Conservation (phyloP, 306 rosid genomes). For the Mimosa pudica region DNA sequence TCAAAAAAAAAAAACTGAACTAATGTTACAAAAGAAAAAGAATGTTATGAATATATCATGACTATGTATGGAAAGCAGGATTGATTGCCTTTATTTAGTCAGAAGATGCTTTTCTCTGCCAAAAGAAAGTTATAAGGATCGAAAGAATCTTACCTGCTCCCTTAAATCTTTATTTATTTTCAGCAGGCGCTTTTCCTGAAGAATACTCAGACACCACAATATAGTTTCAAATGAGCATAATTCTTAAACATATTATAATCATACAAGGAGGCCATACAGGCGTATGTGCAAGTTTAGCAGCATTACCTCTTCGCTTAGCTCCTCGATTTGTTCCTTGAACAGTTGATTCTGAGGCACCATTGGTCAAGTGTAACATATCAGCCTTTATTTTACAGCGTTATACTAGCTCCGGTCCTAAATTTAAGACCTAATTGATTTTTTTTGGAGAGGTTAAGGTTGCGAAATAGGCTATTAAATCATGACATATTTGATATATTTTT, state of each 20-base stretch:
- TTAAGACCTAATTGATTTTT: too few relatives aligned
- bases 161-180: constrained; percentile 58
- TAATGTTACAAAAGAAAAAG: too few relatives aligned
- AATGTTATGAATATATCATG: neutral
- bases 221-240: neutral
- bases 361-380: constrained; percentile 20
- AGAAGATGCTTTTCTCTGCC: constrained; percentile 6
- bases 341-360: constrained; percentile 55
- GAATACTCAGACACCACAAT: constrained; percentile 14
- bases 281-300: neutral
- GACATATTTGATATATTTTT: too few relatives aligned
- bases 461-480: too few relatives aligned
- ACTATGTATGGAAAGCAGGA: neutral
- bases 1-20: too few relatives aligned
- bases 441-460: too few relatives aligned
- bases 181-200: constrained; percentile 62
- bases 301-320: constrained; percentile 70
- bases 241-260: neutral
- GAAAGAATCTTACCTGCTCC: constrained; percentile 48
- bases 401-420: too few relatives aligned
- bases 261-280: neutral
- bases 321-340: constrained; percentile 59
- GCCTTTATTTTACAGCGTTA: neutral
- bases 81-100: neutral
- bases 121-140: neutral